phyloP scores from a whole-genome alignment of 2,329 filamentous ascomycete species.

The Graphiopsis chlorocephala region DNA sequence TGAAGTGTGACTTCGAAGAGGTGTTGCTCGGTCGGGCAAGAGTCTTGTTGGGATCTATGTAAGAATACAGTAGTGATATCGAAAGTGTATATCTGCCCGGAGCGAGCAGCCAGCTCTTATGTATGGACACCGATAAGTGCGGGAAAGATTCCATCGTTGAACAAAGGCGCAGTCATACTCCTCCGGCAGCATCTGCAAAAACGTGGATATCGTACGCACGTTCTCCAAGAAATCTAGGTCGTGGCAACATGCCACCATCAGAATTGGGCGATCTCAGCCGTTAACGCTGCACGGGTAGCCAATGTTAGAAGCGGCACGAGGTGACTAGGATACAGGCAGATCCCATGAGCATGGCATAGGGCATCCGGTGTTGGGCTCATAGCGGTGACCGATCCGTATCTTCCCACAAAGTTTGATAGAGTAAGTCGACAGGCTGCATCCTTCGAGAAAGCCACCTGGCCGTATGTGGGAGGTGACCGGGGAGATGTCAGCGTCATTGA shows the following conservation, averaged over 20 bases:
- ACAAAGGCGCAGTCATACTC: background rate
- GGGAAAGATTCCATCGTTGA: background rate
- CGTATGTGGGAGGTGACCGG: background rate
- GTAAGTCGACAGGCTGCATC: background rate
- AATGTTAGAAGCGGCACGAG: slow-evolving; percentile 10
- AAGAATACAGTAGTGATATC: background rate
- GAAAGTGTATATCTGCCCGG: background rate
- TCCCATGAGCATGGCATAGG: background rate
- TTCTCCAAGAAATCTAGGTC: background rate
- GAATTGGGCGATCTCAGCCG: background rate
- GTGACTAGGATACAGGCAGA: background rate
- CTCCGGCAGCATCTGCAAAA: background rate
- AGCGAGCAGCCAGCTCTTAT: background rate
- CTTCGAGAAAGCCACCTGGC: background rate
- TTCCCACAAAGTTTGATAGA: background rate
- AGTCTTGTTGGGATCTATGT: background rate
- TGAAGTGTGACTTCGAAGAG: background rate
- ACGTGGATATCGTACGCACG: background rate
- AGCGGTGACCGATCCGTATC: background rate
- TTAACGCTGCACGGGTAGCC: slow-evolving; percentile 1
- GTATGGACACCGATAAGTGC: background rate
- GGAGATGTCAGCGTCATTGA: background rate
- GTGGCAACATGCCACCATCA: background rate
- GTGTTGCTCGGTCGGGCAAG: background rate
- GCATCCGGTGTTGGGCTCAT: background rate